A percentile compares a stretch with the other conserved stretches of the same genome.
Conservation (phyloP, 495 filamentous ascomycete species). For the Penicillium nucicola region DNA sequence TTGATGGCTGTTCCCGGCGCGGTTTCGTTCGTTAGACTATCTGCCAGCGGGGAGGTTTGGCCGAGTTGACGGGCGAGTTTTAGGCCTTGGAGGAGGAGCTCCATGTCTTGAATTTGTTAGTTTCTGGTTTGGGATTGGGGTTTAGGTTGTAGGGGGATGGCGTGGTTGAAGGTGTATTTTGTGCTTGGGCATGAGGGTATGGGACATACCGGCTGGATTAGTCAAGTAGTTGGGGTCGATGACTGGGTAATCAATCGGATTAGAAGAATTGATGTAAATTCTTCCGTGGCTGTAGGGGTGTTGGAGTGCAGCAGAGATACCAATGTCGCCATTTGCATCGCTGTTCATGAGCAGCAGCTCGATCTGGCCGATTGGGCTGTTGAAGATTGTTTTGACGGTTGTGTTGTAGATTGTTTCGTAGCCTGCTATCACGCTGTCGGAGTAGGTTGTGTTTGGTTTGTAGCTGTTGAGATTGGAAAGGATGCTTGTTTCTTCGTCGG, state of each 20-base stretch:
- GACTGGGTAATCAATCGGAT: constrained; percentile 33
- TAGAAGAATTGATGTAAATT: constrained; percentile 33
- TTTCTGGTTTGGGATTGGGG: too few relatives aligned
- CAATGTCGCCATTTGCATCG: constrained; percentile 27
- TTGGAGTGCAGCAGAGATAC: constrained; percentile 35
- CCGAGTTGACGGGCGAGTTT: constrained; percentile 28
- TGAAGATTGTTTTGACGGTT: constrained; percentile 26
- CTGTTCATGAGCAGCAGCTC: constrained; percentile 36
- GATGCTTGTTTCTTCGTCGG: constrained; percentile 12
- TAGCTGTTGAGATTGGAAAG: constrained; percentile 18
- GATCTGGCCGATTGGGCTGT: constrained; percentile 24
- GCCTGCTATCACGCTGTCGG: constrained; percentile 24
- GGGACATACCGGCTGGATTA: constrained; percentile 26
- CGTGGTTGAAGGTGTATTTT: too few relatives aligned
- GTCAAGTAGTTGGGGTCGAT: constrained; percentile 34
- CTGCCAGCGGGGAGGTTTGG: constrained; percentile 21
- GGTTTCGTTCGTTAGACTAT: constrained; percentile 23
- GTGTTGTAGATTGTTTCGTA: constrained; percentile 34
- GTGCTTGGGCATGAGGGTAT: too few relatives aligned
- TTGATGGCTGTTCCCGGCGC: constrained; percentile 18
- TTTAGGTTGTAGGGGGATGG: neutral
- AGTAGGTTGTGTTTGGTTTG: constrained; percentile 24
- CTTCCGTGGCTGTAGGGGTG: constrained; percentile 34
- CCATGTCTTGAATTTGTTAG: constrained; percentile 6
- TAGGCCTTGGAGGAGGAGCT: constrained; percentile 36